phyloP scores from a whole-genome alignment of 208 protist species.

The Leishmania gerbilli region DNA sequence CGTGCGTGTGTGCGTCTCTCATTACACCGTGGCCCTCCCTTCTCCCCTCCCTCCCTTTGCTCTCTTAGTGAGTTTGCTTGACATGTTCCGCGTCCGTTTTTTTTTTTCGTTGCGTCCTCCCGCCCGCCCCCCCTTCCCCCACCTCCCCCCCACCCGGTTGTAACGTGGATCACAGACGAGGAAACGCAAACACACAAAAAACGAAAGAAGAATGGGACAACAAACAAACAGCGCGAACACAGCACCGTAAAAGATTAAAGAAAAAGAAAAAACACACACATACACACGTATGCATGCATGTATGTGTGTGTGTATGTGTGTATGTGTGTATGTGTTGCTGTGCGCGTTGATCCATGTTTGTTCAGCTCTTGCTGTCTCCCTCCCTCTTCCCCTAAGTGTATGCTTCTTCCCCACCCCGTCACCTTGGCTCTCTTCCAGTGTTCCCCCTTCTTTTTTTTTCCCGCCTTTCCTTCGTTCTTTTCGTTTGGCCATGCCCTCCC shows the following conservation, averaged over 20 bases:
- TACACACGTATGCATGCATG: neutral
- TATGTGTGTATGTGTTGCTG: neutral
- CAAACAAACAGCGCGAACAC: neutral
- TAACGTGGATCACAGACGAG: neutral
- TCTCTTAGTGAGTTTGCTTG: neutral
- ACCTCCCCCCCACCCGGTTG: neutral
- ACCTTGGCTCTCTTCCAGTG: neutral
- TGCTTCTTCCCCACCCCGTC: neutral
- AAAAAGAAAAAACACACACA: neutral
- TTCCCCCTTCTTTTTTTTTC: neutral
- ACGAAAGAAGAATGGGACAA: neutral
- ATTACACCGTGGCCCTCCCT: neutral
- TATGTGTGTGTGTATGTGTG: neutral
- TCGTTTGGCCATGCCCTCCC: neutral
- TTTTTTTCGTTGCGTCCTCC: neutral
- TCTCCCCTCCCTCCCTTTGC: neutral
- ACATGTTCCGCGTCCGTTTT: neutral
- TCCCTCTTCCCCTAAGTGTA: neutral
- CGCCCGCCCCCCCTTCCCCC: too few species aligned
- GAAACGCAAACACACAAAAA: neutral
- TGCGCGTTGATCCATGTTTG: neutral
- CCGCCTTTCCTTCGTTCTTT: neutral
- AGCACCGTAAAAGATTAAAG: neutral
- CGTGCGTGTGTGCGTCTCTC: conserved; percentile 2
- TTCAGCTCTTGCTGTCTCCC: neutral